Evolutionary conservation across 2,329 filamentous ascomycete species (phyloP).

Genomic region (Coniochaeta sp.): DNA sequence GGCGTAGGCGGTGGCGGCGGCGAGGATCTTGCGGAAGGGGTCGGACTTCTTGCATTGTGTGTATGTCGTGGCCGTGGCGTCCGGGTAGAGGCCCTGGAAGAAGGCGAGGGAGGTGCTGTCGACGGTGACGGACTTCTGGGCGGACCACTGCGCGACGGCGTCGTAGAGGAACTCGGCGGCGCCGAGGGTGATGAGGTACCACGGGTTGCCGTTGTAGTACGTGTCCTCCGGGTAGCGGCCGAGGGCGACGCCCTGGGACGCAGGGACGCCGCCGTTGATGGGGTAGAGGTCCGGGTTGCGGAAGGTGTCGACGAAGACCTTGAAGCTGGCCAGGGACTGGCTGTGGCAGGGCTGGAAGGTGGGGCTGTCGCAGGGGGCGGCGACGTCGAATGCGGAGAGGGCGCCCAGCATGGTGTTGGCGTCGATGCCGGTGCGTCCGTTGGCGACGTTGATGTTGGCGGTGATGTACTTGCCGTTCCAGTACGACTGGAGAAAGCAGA

Average conservation of each 20-base stretch:
- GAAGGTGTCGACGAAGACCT: constrained; percentile 68
- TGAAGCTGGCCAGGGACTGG: constrained; percentile 66
- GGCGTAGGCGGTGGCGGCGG: constrained; percentile 49
- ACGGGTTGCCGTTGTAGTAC: constrained; percentile 73
- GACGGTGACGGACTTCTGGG: constrained; percentile 54
- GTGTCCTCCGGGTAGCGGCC: constrained; percentile 64
- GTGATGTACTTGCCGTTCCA: constrained; percentile 50
- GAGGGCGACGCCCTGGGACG: constrained; percentile 50
- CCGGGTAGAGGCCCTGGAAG: constrained; percentile 57
- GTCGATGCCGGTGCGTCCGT: constrained; percentile 48
- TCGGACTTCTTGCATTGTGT: constrained; percentile 19
- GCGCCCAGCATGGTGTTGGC: constrained; percentile 53
- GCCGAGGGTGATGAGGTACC: constrained; percentile 69
- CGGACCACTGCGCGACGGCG: constrained; percentile 63
- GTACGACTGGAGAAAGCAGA: constrained; percentile 59
- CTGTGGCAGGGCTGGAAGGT: constrained; percentile 73
- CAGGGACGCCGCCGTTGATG: constrained; percentile 57
- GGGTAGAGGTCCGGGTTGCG: constrained; percentile 51
- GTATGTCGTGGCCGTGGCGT: constrained; percentile 47
- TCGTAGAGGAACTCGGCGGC: constrained; percentile 75
- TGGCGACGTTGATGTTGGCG: constrained; percentile 41
- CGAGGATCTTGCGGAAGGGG: constrained; percentile 38
- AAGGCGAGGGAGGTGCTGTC: constrained; percentile 59
- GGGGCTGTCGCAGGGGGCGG: constrained; percentile 54
- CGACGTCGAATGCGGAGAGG: constrained; percentile 62